Percentiles rank a stretch among this genome's conserved stretches.
Evolutionary conservation across 371 early-diverging fungal genomes (phyloP).

Genomic region (Phascolomyces articulosus): DNA sequence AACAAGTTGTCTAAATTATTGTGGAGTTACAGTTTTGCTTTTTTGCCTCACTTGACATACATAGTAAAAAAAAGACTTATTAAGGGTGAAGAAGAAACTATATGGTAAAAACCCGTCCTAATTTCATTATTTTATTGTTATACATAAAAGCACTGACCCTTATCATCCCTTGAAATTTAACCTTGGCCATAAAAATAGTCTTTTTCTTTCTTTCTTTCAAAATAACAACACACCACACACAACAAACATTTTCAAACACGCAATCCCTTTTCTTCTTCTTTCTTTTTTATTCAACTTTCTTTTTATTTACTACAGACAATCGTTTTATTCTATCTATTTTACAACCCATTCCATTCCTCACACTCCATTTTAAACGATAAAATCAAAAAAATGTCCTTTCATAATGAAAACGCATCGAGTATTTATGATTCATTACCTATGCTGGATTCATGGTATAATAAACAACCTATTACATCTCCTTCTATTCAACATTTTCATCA

Average conservation of each 20-base stretch:
- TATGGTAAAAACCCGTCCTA: not conserved
- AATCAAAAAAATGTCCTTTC: not conserved
- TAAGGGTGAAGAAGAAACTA: too few relatives aligned
- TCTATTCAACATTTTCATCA: not conserved
- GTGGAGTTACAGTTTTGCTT: too few relatives aligned
- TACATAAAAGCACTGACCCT: too few relatives aligned
- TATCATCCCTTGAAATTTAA: too few relatives aligned
- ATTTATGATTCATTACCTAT: slow-evolving; percentile 20
- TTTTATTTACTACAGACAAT: not conserved
- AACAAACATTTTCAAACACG: not conserved
- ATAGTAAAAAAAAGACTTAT: too few relatives aligned
- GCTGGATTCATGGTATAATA: slow-evolving; percentile 25
- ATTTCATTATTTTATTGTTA: too few relatives aligned
- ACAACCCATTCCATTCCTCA: not conserved
- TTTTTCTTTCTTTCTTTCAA: too few relatives aligned
- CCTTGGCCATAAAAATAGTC: too few relatives aligned
- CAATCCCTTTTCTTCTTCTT: not conserved
- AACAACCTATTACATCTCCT: not conserved
- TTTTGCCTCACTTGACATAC: too few relatives aligned
- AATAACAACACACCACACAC: too few relatives aligned
- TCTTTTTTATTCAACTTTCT: not conserved
- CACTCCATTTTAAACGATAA: not conserved
- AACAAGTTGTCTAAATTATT: not conserved
- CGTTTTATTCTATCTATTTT: not conserved
- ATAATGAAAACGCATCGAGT: slow-evolving; percentile 6